Percentiles rank a stretch among this genome's conserved stretches.
Evolutionary conservation across 2,329 filamentous ascomycete species (phyloP).

Genomic region (Pyrenophora teres): DNA sequence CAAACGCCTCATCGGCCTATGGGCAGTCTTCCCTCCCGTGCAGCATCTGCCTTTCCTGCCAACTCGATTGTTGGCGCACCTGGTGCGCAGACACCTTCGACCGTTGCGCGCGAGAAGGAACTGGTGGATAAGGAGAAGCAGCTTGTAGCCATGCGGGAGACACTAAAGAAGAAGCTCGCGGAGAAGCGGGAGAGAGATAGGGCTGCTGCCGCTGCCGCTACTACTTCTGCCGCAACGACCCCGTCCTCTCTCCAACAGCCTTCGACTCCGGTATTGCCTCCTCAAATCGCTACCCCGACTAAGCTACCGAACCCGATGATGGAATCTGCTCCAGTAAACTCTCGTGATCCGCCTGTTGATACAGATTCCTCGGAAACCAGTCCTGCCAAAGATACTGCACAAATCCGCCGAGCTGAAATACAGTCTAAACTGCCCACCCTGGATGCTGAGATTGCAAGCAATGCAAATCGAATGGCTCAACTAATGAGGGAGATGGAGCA

Average conservation of each 20-base stretch:
- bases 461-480: slow-evolving; percentile 47
- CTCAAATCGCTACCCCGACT: slow-evolving; percentile 2
- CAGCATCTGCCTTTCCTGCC: slow-evolving; percentile 26
- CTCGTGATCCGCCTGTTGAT: not conserved
- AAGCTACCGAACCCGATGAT: not conserved
- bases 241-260: slow-evolving; percentile 3
- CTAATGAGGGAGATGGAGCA: slow-evolving; percentile 54
- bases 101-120: slow-evolving; percentile 47
- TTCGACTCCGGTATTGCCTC: slow-evolving; percentile 1
- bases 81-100: slow-evolving; percentile 45
- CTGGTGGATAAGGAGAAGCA: slow-evolving; percentile 55
- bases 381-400: slow-evolving; percentile 16
- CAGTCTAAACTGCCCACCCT: slow-evolving; percentile 53
- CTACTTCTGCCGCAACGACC: slow-evolving; percentile 2
- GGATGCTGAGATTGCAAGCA: slow-evolving; percentile 52
- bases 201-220: slow-evolving; percentile 21
- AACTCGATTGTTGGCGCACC: slow-evolving; percentile 39
- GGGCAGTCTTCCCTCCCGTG: slow-evolving; percentile 27
- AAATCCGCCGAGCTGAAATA: slow-evolving; percentile 54
- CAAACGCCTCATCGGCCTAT: slow-evolving; percentile 13
- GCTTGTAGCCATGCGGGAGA: slow-evolving; percentile 52
- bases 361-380: not conserved
- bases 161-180: slow-evolving; percentile 35
- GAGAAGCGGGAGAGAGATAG: slow-evolving; percentile 31
- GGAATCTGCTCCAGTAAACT: not conserved